phyloP scores from a whole-genome alignment of 495 filamentous ascomycete species.

The Parathielavia appendiculata region DNA sequence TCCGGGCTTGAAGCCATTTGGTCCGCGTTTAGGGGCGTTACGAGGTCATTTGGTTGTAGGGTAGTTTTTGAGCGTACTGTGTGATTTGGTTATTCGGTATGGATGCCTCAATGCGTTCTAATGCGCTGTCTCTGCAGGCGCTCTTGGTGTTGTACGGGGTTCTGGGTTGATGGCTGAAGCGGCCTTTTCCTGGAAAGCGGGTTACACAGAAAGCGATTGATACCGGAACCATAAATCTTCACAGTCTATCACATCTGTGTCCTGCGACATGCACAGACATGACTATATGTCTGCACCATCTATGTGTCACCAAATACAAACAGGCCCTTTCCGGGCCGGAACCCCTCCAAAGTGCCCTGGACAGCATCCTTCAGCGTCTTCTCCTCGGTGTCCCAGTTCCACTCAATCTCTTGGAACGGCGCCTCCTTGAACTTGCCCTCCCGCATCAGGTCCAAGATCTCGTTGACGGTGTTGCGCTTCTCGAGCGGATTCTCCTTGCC shows the following conservation, averaged over 20 bases:
- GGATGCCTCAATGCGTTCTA: too few species aligned
- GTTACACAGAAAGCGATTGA: too few species aligned
- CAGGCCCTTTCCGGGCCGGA: slow-evolving; percentile 78
- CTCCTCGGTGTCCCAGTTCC: slow-evolving; percentile 75
- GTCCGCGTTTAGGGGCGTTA: neutral
- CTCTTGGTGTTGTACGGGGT: too few species aligned
- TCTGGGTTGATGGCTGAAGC: too few species aligned
- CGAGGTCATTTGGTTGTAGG: neutral
- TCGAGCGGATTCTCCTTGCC: slow-evolving; percentile 65
- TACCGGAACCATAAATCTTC: neutral
- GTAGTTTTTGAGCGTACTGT: too few species aligned
- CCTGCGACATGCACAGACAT: neutral
- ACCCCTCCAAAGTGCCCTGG: slow-evolving; percentile 77
- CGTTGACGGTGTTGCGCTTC: slow-evolving; percentile 72
- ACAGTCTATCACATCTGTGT: neutral
- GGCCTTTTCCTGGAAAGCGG: too few species aligned
- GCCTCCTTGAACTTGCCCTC: slow-evolving; percentile 74
- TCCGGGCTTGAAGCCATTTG: slow-evolving; percentile 55
- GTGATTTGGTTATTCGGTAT: too few species aligned
- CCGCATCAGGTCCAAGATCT: slow-evolving; percentile 70
- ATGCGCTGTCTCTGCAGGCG: too few species aligned
- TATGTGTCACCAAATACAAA: slow-evolving; percentile 65
- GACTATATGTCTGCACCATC: neutral
- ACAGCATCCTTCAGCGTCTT: slow-evolving; percentile 61
- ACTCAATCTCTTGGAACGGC: slow-evolving; percentile 70